Percentiles rank a stretch among this genome's conserved stretches.
Evolutionary conservation across 805 yeast genomes (phyloP).

Genomic region (Teunomyces barrocoloradensis): DNA sequence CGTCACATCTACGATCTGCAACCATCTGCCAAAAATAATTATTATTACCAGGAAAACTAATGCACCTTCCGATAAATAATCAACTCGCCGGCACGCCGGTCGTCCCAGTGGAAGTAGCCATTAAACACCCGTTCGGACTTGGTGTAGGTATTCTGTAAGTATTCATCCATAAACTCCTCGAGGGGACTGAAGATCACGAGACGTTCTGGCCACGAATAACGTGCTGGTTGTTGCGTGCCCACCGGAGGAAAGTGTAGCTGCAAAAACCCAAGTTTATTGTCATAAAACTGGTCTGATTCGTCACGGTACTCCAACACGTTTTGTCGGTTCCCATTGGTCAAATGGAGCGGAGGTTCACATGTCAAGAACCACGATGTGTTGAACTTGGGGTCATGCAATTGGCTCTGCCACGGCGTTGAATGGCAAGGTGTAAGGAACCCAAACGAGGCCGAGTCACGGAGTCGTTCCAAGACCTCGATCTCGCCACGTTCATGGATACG

Average conservation of each 20-base stretch:
- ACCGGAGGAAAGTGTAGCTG: conserved; percentile 46
- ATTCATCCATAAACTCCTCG: conserved; percentile 42
- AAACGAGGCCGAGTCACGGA: conserved; percentile 51
- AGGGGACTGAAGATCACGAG: conserved; percentile 70
- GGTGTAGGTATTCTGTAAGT: conserved; percentile 42
- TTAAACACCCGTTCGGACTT: conserved; percentile 65
- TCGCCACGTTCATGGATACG: conserved; percentile 86
- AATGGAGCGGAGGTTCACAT: conserved; percentile 84
- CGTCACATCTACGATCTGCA: too few relatives aligned
- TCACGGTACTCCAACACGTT: conserved; percentile 57
- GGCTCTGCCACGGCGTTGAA: conserved; percentile 93
- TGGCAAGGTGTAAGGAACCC: conserved; percentile 96
- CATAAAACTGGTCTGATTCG: conserved; percentile 83
- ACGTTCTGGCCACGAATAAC: conserved; percentile 65
- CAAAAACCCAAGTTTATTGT: conserved; percentile 60
- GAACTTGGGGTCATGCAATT: conserved; percentile 58
- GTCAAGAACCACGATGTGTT: conserved; percentile 67
- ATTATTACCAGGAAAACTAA: too few relatives aligned
- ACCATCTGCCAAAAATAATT: too few relatives aligned
- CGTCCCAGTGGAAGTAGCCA: conserved; percentile 82
- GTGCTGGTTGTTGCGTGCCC: conserved; percentile 20
- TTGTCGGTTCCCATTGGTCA: conserved; percentile 18
- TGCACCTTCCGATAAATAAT: conserved; percentile 46
- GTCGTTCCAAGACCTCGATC: conserved; percentile 56
- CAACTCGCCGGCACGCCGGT: conserved; percentile 74